Conservation (phyloP, 768 basidiomycete species). For the Boletus patriciae region DNA sequence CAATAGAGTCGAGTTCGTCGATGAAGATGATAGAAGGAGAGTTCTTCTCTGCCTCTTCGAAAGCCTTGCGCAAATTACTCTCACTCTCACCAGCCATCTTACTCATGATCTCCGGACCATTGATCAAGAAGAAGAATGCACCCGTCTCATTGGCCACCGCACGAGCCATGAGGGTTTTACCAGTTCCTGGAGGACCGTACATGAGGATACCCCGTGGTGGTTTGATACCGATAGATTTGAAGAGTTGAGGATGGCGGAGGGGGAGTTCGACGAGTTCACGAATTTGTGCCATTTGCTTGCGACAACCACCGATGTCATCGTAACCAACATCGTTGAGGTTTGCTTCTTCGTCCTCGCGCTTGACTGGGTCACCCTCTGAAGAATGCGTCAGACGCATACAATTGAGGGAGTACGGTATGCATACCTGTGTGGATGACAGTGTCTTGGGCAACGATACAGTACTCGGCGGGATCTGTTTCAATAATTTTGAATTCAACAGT, state of each 20-base stretch:
- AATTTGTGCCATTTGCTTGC: slow-evolving; percentile 99
- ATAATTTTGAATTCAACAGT: slow-evolving; percentile 99
- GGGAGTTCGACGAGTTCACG: slow-evolving; percentile 98
- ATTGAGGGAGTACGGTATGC: neutral
- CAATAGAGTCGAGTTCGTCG: slow-evolving; percentile 99
- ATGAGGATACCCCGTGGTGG: slow-evolving; percentile 98
- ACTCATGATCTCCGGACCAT: slow-evolving; percentile 99
- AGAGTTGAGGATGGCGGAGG: slow-evolving; percentile 96
- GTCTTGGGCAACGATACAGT: slow-evolving; percentile 98
- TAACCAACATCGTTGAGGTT: slow-evolving; percentile 97
- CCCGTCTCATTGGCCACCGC: slow-evolving; percentile 99
- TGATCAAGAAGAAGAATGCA: slow-evolving; percentile 99
- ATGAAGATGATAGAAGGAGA: slow-evolving; percentile 99
- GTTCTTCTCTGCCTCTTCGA: slow-evolving; percentile 99
- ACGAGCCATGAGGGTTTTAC: slow-evolving; percentile 99
- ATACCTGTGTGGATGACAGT: slow-evolving; percentile 92
- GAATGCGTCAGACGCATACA: slow-evolving; percentile 5
- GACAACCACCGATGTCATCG: slow-evolving; percentile 98
- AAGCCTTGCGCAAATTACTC: slow-evolving; percentile 95
- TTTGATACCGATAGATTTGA: slow-evolving; percentile 99
- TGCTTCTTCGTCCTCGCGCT: slow-evolving; percentile 97
- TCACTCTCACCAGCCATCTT: slow-evolving; percentile 99
- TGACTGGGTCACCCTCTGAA: slow-evolving; percentile 95
- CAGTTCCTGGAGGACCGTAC: slow-evolving; percentile 98
- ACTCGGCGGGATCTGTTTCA: slow-evolving; percentile 97